Percentiles rank a stretch among this genome's conserved stretches.
phyloP scores from a whole-genome alignment of 257 asterid species.

The Solanum piurae region DNA sequence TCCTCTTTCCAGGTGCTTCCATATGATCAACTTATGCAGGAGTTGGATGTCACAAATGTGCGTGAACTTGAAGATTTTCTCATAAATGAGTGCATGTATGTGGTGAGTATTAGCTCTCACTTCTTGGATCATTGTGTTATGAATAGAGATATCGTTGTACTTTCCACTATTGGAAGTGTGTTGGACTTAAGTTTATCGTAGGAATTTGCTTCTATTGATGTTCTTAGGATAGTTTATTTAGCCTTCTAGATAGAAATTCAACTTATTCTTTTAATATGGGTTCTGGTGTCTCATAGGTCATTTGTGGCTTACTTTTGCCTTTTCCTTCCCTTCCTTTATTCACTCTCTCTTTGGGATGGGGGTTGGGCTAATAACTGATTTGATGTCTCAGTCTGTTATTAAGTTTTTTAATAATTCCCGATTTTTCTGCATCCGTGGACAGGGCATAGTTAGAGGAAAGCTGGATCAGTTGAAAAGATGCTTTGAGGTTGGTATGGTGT shows the following conservation, averaged over 20 bases:
- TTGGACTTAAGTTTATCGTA: neutral
- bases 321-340: neutral
- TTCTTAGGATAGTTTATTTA: neutral
- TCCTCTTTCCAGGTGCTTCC: conserved; percentile 55
- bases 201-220: neutral
- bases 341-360: neutral
- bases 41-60: conserved; percentile 87
- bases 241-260: neutral
- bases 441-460: conserved; percentile 98
- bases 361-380: neutral
- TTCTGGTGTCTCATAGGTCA: neutral
- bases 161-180: neutral
- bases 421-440: conserved; percentile 5
- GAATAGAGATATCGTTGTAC: neutral
- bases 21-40: conserved; percentile 80
- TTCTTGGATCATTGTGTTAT: neutral
- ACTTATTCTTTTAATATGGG: neutral
- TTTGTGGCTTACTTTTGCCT: neutral
- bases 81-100: conserved; percentile 96
- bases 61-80: conserved; percentile 97
- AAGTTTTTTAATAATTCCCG: neutral
- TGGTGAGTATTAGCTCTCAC: conserved; percentile 43
- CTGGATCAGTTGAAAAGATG: conserved; percentile 94
- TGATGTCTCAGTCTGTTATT: neutral
- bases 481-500: conserved; percentile 62